phyloP scores from a whole-genome alignment of 1,284 basidiomycete species.

The Garcileccinum viscosum region DNA sequence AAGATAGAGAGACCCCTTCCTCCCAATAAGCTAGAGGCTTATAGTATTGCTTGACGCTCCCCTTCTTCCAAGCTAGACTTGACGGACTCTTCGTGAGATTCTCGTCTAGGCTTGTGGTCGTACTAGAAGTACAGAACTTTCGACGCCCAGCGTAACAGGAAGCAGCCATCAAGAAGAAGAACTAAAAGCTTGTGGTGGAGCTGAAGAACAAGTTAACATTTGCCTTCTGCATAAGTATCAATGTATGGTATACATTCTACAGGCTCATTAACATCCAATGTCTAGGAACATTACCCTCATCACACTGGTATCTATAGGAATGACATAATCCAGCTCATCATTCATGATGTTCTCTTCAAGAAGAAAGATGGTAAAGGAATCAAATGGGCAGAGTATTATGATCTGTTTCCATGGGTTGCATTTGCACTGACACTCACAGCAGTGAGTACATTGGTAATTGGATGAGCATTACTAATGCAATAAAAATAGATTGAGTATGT shows the following conservation, averaged over 20 bases:
- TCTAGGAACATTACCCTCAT: not conserved
- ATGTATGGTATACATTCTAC: not conserved
- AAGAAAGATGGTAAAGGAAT: not conserved
- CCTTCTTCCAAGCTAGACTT: too few species aligned
- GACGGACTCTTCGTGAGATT: too few species aligned
- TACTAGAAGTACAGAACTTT: too few species aligned
- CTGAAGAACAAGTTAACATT: not conserved
- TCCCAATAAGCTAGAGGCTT: too few species aligned
- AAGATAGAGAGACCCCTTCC: too few species aligned
- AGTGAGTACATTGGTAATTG: not conserved
- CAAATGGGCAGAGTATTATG: not conserved
- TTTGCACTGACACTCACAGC: slow-evolving; percentile 1
- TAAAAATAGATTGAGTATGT: not conserved
- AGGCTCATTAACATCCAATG: not conserved
- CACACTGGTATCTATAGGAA: not conserved
- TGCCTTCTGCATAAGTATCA: not conserved
- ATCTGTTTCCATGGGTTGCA: not conserved
- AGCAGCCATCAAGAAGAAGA: not conserved
- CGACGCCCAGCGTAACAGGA: too few species aligned
- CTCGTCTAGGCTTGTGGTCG: too few species aligned
- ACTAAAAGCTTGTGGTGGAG: not conserved
- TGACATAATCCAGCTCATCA: not conserved
- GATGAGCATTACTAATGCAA: not conserved
- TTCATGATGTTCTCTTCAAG: not conserved
- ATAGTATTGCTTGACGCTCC: too few species aligned